These are phyloP conservation scores for Plenodomus lindquistii DNA, from an alignment of 2,329 filamentous ascomycete species.

Conservation along the genomic window DNA sequence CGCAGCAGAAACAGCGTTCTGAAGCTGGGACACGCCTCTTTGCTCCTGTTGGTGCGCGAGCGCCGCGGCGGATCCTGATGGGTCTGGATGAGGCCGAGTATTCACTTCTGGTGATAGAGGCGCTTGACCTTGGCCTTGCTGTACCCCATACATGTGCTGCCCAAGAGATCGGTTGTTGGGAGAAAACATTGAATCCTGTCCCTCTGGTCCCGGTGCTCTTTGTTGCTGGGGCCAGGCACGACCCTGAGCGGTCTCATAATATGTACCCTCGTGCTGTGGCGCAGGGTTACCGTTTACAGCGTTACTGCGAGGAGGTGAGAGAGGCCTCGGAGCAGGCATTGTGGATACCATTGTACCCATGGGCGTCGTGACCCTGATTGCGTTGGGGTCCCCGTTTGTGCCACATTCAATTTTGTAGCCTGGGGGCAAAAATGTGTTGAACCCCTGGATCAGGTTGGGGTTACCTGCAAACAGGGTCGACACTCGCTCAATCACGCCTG, in stretches of 20 bases:
- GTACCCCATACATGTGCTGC: conserved; percentile 42
- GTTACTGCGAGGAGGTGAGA: conserved; percentile 52
- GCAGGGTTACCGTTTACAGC: conserved; percentile 59
- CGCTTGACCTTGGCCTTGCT: conserved; percentile 38
- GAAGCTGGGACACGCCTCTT: conserved; percentile 66
- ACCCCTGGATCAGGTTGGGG: conserved; percentile 92
- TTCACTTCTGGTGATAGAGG: conserved; percentile 44
- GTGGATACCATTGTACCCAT: conserved; percentile 96
- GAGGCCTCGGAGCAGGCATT: conserved; percentile 63
- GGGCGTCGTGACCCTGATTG: conserved; percentile 93
- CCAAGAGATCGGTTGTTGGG: conserved; percentile 50
- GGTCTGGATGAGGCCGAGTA: conserved; percentile 43
- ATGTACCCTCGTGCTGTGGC: conserved; percentile 47
- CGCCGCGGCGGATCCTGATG: conserved; percentile 48
- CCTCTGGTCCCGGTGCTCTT: conserved; percentile 34
- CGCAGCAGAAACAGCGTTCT: conserved; percentile 65
- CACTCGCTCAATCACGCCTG: conserved; percentile 94
- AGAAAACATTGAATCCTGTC: conserved; percentile 47
- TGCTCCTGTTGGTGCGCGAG: conserved; percentile 66
- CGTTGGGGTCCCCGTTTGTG: conserved; percentile 89
- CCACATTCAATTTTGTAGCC: conserved; percentile 97
- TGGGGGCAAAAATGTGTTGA: conserved; percentile 95
- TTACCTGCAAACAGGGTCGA: conserved; percentile 95
- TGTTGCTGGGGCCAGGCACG: conserved; percentile 47
- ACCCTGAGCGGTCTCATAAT: conserved; percentile 40